Percentiles rank a stretch among this genome's conserved stretches.
phyloP scores from a whole-genome alignment of 305 asterid genomes.

The Fraxinus floribunda region DNA sequence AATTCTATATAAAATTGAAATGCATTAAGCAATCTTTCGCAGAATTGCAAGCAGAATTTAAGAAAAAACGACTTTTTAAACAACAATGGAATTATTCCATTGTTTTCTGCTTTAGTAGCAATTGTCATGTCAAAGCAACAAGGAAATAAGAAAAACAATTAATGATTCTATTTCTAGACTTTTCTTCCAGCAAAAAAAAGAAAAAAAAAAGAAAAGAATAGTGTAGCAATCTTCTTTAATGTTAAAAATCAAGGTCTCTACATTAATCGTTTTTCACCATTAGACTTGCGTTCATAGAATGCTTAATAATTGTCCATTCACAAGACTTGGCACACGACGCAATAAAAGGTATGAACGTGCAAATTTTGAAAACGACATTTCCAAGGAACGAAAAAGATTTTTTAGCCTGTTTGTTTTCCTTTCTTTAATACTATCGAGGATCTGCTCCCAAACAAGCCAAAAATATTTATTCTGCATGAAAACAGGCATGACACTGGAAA shows the following conservation, averaged over 20 bases:
- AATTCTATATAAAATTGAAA: slow-evolving; percentile 27
- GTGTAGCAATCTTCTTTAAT: no score
- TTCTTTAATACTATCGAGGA: not conserved
- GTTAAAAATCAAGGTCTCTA: not conserved
- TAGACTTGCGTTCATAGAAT: not conserved
- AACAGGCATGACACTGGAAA: slow-evolving; percentile 33
- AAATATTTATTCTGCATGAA: slow-evolving; percentile 32
- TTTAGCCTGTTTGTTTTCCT: not conserved
- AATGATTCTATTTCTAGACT: slow-evolving; percentile 16
- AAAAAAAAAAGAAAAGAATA: not conserved
- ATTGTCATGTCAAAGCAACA: slow-evolving; percentile 25
- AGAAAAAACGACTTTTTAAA: slow-evolving; percentile 35
- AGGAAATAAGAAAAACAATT: not conserved
- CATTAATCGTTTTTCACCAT: not conserved
- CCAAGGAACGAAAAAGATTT: slow-evolving; percentile 7
- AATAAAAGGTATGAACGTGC: not conserved
- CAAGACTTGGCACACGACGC: not conserved
- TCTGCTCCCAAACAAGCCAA: slow-evolving; percentile 25
- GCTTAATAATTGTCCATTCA: not conserved
- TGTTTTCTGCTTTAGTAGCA: slow-evolving; percentile 18
- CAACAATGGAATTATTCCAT: slow-evolving; percentile 32
- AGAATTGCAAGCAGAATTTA: slow-evolving; percentile 28
- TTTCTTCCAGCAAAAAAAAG: not conserved
- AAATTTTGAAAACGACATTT: slow-evolving; percentile 2
- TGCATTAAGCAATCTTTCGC: slow-evolving; percentile 41